These are phyloP conservation scores for Globisporangium barbulae DNA, from an alignment of 352 stramenopile species.

Conservation along the genomic window DNA sequence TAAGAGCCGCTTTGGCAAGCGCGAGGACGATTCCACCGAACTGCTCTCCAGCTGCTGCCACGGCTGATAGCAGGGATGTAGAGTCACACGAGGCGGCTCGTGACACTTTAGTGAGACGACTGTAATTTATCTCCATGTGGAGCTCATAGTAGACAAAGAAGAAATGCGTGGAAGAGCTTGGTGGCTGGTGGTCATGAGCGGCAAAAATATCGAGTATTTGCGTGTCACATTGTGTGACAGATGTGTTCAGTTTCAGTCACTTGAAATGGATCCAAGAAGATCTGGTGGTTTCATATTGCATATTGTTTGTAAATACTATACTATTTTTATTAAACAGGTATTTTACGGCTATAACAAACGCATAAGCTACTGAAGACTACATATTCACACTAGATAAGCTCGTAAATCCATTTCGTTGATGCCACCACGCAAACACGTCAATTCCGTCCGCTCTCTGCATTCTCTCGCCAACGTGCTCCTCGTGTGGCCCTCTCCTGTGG, in stretches of 20 bases:
- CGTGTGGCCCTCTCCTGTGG: not conserved
- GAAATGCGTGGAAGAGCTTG: not conserved
- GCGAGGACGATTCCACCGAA: not conserved
- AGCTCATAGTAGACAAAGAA: not conserved
- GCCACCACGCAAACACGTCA: not conserved
- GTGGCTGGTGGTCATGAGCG: too few relatives aligned
- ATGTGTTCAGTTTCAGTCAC: constrained; percentile 9
- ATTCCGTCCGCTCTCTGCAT: constrained; percentile 3
- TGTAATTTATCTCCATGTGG: constrained; percentile 5
- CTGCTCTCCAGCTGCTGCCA: constrained; percentile 1
- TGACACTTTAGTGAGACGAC: too few relatives aligned
- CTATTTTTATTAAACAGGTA: too few relatives aligned
- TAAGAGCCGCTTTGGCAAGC: constrained; percentile 23
- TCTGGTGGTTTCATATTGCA: too few relatives aligned
- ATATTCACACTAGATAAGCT: too few relatives aligned
- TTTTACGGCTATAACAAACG: too few relatives aligned
- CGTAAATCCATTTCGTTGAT: too few relatives aligned
- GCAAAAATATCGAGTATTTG: not conserved
- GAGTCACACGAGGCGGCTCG: too few relatives aligned
- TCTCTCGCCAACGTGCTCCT: not conserved
- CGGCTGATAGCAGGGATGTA: not conserved
- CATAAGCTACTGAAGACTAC: too few relatives aligned
- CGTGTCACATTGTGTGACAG: not conserved
- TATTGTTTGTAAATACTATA: too few relatives aligned
- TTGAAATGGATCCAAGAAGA: not conserved